These are phyloP conservation scores for Dalbergia oliveri DNA, from an alignment of 306 rosid species.

Conservation along the genomic window DNA sequence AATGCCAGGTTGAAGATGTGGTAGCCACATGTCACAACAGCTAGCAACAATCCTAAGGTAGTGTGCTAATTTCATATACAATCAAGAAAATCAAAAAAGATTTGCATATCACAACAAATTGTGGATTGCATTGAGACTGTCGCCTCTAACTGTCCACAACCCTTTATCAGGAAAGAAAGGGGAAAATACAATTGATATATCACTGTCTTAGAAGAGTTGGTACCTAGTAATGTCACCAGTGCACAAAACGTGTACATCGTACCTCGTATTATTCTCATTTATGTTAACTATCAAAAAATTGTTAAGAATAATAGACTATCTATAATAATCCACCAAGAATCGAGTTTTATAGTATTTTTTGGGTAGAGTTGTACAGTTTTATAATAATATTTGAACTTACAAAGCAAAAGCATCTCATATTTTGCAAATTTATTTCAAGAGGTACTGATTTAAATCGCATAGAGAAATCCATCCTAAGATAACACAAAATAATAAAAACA, in stretches of 20 bases:
- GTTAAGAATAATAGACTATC: not conserved
- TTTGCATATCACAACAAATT: not conserved
- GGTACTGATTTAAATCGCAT: conserved; percentile 5
- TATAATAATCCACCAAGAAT: not conserved
- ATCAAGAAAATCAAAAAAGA: not conserved
- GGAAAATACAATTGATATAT: not conserved
- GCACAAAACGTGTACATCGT: not conserved
- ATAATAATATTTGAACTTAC: not conserved
- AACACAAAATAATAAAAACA: not conserved
- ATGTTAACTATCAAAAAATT: no score
- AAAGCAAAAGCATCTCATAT: not conserved
- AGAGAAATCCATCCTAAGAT: not conserved
- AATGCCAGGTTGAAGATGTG: conserved; percentile 1
- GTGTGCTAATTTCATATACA: not conserved
- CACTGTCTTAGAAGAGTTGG: not conserved
- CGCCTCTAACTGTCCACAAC: not conserved
- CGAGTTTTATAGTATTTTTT: not conserved
- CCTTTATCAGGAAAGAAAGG: not conserved
- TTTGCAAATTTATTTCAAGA: not conserved
- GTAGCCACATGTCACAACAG: not conserved
- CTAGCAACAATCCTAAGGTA: no score
- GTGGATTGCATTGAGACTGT: not conserved
- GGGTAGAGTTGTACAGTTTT: no score
- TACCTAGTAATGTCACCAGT: not conserved
- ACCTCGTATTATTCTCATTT: not conserved